A percentile compares a stretch with the other conserved stretches of the same genome.
phyloP scores from a whole-genome alignment of 2,329 filamentous ascomycete species.

The Metarhizium robertsii region DNA sequence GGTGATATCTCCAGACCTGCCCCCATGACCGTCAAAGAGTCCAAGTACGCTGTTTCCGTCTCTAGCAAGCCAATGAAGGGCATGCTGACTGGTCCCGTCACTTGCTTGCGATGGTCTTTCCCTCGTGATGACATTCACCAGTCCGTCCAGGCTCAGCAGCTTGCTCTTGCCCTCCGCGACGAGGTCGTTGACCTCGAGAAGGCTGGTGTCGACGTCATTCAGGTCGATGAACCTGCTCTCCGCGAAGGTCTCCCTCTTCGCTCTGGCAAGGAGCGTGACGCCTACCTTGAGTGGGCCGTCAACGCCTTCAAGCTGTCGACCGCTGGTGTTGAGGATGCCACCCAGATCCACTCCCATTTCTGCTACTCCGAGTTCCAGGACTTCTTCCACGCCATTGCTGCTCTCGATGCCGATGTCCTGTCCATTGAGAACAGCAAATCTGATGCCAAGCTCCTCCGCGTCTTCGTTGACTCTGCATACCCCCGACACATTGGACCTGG shows the following conservation, averaged over 20 bases:
- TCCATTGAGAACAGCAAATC: constrained; percentile 99
- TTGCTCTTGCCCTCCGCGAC: constrained; percentile 94
- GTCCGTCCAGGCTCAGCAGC: constrained; percentile 96
- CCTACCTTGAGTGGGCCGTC: constrained; percentile 95
- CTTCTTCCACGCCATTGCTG: constrained; percentile 99
- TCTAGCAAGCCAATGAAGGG: constrained; percentile 99
- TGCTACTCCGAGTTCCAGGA: constrained; percentile 99
- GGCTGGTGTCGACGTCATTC: constrained; percentile 94
- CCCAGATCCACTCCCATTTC: constrained; percentile 99
- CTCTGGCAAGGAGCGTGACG: constrained; percentile 85
- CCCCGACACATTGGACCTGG: constrained; percentile 96
- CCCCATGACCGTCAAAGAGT: constrained; percentile 99
- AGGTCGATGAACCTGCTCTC: constrained; percentile 97
- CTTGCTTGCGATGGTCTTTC: constrained; percentile 98
- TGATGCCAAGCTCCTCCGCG: constrained; percentile 96
- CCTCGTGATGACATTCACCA: constrained; percentile 99
- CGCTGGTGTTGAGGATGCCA: constrained; percentile 85
- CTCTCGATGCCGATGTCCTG: constrained; percentile 94
- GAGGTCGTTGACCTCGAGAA: constrained; percentile 97
- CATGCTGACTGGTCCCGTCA: constrained; percentile 98
- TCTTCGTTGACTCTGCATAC: constrained; percentile 96
- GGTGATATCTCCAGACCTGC: constrained; percentile 95
- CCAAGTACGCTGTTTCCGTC: constrained; percentile 93
- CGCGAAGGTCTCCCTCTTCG: constrained; percentile 98
- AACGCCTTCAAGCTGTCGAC: constrained; percentile 96